phyloP scores from a whole-genome alignment of 371 early-diverging fungal species.

The Mucor velutinosus region DNA sequence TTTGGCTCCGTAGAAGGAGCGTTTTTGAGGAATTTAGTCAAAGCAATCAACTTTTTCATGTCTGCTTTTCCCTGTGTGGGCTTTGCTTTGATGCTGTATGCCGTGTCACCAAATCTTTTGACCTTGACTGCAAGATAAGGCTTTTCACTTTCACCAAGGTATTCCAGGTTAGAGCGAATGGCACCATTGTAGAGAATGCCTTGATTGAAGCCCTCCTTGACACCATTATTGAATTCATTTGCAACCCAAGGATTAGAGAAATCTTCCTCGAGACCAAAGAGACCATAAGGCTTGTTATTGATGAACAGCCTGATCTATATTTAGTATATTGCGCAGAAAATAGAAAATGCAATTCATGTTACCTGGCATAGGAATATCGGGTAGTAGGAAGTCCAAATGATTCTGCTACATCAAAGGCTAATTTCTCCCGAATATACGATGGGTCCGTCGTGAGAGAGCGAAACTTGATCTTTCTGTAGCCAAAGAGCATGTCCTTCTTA shows the following conservation, averaged over 20 bases:
- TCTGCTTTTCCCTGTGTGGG: slow-evolving; percentile 14
- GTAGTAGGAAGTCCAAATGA: slow-evolving; percentile 30
- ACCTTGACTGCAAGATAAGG: slow-evolving; percentile 11
- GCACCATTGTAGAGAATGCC: slow-evolving; percentile 32
- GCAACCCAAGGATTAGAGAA: slow-evolving; percentile 34
- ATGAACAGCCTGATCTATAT: slow-evolving; percentile 28
- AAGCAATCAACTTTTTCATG: slow-evolving; percentile 21
- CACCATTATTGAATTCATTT: slow-evolving; percentile 34
- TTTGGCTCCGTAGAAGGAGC: slow-evolving; percentile 14
- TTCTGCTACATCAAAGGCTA: slow-evolving; percentile 22
- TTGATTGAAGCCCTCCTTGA: slow-evolving; percentile 17
- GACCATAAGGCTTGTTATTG: slow-evolving; percentile 32
- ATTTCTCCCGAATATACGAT: slow-evolving; percentile 35
- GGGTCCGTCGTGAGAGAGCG: slow-evolving; percentile 34
- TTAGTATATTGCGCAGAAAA: background rate
- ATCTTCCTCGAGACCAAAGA: slow-evolving; percentile 37
- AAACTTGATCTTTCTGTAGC: slow-evolving; percentile 31
- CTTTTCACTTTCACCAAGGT: background rate
- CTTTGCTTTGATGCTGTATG: slow-evolving; percentile 28
- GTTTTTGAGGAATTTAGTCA: slow-evolving; percentile 31
- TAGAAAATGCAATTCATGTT: background rate
- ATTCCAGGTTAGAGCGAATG: background rate
- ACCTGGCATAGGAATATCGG: slow-evolving; percentile 28
- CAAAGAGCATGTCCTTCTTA: slow-evolving; percentile 26
- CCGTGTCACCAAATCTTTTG: slow-evolving; percentile 14